A percentile compares a stretch with the other conserved stretches of the same genome.
phyloP scores from a whole-genome alignment of 192 early-diverging fungal genomes.

The Backusella macrospora region DNA sequence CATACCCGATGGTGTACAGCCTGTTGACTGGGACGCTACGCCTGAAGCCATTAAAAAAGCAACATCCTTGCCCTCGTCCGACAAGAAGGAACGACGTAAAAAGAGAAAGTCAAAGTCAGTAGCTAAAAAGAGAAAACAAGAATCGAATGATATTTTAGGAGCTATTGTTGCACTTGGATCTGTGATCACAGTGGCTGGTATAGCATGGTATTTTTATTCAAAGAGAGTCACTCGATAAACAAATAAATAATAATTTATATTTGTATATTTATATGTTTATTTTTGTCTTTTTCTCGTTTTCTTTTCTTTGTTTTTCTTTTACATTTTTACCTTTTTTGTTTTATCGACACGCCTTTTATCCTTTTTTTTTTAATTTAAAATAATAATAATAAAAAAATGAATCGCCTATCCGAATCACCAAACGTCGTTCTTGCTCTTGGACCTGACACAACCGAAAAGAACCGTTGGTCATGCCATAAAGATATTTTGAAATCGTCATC shows the following conservation, averaged over 20 bases:
- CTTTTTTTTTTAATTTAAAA: slow-evolving; percentile 3
- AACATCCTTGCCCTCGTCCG: neutral
- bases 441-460: slow-evolving; percentile 14
- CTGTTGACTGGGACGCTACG: slow-evolving; percentile 36
- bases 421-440: slow-evolving; percentile 25
- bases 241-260: neutral
- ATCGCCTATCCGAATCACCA: neutral
- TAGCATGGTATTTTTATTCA: slow-evolving; percentile 35
- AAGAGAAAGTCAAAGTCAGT: slow-evolving; percentile 16
- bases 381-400: neutral
- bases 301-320: neutral
- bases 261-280: neutral
- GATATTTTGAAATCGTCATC: slow-evolving; percentile 20
- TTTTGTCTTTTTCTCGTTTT: slow-evolving; percentile 7
- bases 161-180: slow-evolving; percentile 22
- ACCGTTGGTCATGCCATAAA: slow-evolving; percentile 28
- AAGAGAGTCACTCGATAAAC: slow-evolving; percentile 27
- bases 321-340: neutral
- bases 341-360: neutral
- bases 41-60: neutral
- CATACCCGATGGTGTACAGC: slow-evolving; percentile 29
- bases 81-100: slow-evolving; percentile 22
- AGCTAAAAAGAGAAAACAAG: neutral
- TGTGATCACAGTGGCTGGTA: slow-evolving; percentile 31
- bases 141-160: slow-evolving; percentile 12